A percentile compares a stretch with the other conserved stretches of the same genome.
Evolutionary conservation across 2,329 filamentous ascomycete genomes (phyloP).

Genomic region (Aureobasidium sp.): DNA sequence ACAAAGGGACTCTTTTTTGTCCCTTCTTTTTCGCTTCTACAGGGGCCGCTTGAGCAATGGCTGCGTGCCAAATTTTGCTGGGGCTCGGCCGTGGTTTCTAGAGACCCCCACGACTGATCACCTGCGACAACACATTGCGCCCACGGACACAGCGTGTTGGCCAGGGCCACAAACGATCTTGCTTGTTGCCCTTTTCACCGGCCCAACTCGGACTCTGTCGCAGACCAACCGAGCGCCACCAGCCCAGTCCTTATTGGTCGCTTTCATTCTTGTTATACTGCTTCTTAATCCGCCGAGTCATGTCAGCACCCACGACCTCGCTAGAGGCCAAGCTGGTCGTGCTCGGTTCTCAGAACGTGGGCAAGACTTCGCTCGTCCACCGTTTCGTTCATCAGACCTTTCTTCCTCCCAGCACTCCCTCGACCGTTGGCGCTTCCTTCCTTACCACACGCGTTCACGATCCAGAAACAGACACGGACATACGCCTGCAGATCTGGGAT

Average conservation of each 20-base stretch:
- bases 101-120: background rate
- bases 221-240: background rate
- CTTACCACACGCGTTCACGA: conserved; percentile 63
- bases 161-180: conserved; percentile 1
- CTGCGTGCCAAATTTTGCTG: conserved; percentile 2
- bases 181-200: background rate
- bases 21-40: background rate
- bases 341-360: conserved; percentile 69
- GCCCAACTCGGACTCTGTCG: background rate
- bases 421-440: conserved; percentile 44
- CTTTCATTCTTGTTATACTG: background rate
- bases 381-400: conserved; percentile 68
- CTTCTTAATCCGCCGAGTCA: background rate
- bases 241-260: background rate
- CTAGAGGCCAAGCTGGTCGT: conserved; percentile 77
- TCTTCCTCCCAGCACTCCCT: conserved; percentile 45
- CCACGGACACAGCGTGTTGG: background rate
- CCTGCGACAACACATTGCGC: background rate
- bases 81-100: background rate
- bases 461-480: conserved; percentile 73
- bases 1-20: background rate
- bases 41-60: conserved; percentile 7
- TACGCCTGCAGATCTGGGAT: conserved; percentile 94
- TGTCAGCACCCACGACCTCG: conserved; percentile 30
- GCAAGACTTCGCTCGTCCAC: conserved; percentile 70